Evolutionary conservation across 768 basidiomycete genomes (phyloP).

Genomic region (Coprinopsis cinerea): DNA sequence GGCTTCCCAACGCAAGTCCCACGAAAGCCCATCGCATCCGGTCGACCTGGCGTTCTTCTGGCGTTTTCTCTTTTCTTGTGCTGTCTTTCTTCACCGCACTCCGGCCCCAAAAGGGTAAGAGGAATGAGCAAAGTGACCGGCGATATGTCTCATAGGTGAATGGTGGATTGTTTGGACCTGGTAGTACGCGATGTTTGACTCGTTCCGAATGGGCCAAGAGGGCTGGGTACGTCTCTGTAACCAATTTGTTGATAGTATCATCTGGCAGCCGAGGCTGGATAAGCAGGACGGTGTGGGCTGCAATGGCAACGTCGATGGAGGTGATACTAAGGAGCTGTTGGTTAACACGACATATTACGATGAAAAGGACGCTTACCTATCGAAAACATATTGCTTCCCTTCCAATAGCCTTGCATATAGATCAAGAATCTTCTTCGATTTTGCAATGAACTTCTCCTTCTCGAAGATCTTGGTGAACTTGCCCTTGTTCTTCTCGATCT

Average conservation of each 20-base stretch:
- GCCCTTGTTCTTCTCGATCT: conserved; percentile 21
- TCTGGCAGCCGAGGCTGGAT: conserved; percentile 57
- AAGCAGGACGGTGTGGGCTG: conserved; percentile 63
- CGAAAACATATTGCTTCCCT: conserved; percentile 45
- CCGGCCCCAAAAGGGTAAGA: conserved; percentile 1
- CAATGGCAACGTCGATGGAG: conserved; percentile 58
- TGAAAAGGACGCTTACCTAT: conserved; percentile 31
- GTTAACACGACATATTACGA: neutral
- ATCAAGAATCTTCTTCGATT: conserved; percentile 50
- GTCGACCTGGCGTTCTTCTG: conserved; percentile 42
- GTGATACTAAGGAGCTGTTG: conserved; percentile 40
- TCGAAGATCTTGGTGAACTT: conserved; percentile 53
- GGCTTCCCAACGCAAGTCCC: conserved; percentile 36
- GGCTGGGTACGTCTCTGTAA: conserved; percentile 49
- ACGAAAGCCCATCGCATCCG: conserved; percentile 51
- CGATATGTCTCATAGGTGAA: conserved; percentile 11
- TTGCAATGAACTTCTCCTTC: conserved; percentile 60
- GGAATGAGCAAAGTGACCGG: conserved; percentile 18
- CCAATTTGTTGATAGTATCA: conserved; percentile 45
- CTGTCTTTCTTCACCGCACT: conserved; percentile 26
- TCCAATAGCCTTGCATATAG: conserved; percentile 53
- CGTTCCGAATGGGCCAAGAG: conserved; percentile 55
- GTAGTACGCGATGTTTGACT: conserved; percentile 31
- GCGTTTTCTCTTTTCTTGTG: conserved; percentile 18
- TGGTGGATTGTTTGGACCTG: conserved; percentile 15